A percentile compares a stretch with the other conserved stretches of the same genome.
Conservation (phyloP, 2,329 filamentous ascomycete genomes). For the Scopulariopsis brevicaulis region DNA sequence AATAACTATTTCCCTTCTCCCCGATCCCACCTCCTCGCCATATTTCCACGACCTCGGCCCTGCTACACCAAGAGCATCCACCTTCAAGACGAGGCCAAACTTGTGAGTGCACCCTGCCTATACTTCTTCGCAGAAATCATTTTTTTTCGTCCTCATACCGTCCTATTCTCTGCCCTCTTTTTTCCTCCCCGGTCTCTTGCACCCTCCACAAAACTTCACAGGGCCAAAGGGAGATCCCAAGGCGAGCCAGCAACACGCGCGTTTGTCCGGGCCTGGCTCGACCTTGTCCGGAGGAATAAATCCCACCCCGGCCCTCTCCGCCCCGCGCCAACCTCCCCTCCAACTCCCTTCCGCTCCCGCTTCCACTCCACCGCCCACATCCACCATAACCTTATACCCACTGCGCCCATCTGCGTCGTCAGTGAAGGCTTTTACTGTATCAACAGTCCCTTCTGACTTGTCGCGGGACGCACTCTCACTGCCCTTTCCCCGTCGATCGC, state of each 20-base stretch:
- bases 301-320: not conserved
- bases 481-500: not conserved
- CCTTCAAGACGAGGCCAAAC: not conserved
- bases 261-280: not conserved
- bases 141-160: not conserved
- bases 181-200: not conserved
- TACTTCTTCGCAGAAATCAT: not conserved
- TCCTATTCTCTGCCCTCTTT: not conserved
- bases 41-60: not conserved
- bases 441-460: not conserved
- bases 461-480: not conserved
- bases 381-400: not conserved
- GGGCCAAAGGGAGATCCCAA: not conserved
- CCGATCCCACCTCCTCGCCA: not conserved
- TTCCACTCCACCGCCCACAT: not conserved
- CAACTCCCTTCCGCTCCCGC: not conserved
- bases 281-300: not conserved
- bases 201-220: not conserved
- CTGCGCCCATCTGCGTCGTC: not conserved
- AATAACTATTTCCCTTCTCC: not conserved
- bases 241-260: not conserved
- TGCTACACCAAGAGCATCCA: not conserved
- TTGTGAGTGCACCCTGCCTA: not conserved
- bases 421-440: not conserved
- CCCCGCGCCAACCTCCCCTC: not conserved